Evolutionary conservation across 495 filamentous ascomycete species (phyloP).

Genomic region (Aspergillus sclerotiicarbonarius): DNA sequence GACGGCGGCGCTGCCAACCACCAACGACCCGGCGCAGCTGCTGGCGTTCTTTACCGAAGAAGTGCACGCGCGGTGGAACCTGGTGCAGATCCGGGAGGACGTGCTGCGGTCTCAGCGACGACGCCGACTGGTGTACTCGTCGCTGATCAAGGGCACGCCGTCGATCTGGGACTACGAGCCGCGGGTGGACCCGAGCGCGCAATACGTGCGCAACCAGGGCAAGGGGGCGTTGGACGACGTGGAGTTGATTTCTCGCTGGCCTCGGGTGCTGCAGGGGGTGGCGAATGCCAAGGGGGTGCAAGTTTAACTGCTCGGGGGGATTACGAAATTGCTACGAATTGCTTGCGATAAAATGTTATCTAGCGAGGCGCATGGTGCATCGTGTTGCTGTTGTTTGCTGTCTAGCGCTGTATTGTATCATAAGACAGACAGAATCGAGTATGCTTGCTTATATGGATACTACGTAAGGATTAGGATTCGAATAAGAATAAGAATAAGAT

Average conservation of each 20-base stretch:
- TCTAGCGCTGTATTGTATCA: too few relatives aligned
- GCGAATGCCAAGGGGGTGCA: conserved; percentile 30
- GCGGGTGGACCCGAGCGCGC: conserved; percentile 64
- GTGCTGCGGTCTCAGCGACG: conserved; percentile 71
- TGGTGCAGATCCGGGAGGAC: conserved; percentile 64
- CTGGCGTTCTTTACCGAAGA: conserved; percentile 63
- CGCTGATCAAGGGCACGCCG: conserved; percentile 66
- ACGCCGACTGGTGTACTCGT: conserved; percentile 69
- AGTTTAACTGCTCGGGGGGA: neutral
- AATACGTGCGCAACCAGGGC: conserved; percentile 57
- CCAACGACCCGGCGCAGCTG: conserved; percentile 43
- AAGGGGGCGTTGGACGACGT: conserved; percentile 47
- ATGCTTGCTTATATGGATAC: too few relatives aligned
- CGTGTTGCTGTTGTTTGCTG: too few relatives aligned
- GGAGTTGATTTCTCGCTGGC: conserved; percentile 48
- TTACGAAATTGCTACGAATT: too few relatives aligned
- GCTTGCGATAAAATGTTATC: too few relatives aligned
- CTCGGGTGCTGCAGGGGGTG: conserved; percentile 41
- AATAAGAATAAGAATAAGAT: too few relatives aligned
- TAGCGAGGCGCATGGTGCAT: too few relatives aligned
- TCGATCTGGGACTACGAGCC: conserved; percentile 79
- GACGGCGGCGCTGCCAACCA: conserved; percentile 31
- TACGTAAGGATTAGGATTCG: too few relatives aligned
- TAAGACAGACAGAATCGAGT: too few relatives aligned
- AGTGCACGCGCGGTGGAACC: conserved; percentile 67